phyloP scores from a whole-genome alignment of 306 rosid genomes.

The Vigna angularis region DNA sequence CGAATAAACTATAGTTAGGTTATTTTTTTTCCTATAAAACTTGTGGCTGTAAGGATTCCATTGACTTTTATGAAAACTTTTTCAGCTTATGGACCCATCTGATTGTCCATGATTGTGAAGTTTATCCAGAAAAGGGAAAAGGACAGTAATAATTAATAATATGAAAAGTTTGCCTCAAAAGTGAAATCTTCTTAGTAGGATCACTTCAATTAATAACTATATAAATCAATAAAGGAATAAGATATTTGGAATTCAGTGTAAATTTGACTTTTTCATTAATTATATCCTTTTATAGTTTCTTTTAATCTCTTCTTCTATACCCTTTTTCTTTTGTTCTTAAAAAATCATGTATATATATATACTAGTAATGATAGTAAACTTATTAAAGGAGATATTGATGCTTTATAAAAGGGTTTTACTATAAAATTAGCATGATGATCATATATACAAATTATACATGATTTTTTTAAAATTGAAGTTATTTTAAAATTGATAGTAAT shows the following conservation, averaged over 20 bases:
- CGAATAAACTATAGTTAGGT: background rate
- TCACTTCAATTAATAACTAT: background rate
- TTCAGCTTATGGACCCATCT: background rate
- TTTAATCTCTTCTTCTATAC: too few relatives aligned
- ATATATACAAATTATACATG: too few relatives aligned
- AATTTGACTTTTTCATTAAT: background rate
- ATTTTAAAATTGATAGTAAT: too few relatives aligned
- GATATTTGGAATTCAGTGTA: constrained; percentile 1
- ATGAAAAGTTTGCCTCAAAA: background rate
- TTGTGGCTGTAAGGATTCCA: constrained; percentile 27
- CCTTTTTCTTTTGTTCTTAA: too few relatives aligned
- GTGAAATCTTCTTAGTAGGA: background rate
- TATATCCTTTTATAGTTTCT: too few relatives aligned
- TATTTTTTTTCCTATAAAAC: background rate
- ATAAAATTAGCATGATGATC: too few relatives aligned
- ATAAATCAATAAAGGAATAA: background rate
- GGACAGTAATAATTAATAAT: background rate
- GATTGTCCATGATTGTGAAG: background rate
- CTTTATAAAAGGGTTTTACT: too few relatives aligned
- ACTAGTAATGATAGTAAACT: too few relatives aligned
- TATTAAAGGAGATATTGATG: too few relatives aligned
- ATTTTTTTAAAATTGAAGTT: too few relatives aligned
- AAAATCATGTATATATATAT: too few relatives aligned
- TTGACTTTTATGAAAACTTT: constrained; percentile 29
- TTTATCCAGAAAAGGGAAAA: background rate